Evolutionary conservation across 2,329 filamentous ascomycete genomes (phyloP), one percentile per base, ranked within the genome.

Genomic region (Colletotrichum tropicicola): DNA sequence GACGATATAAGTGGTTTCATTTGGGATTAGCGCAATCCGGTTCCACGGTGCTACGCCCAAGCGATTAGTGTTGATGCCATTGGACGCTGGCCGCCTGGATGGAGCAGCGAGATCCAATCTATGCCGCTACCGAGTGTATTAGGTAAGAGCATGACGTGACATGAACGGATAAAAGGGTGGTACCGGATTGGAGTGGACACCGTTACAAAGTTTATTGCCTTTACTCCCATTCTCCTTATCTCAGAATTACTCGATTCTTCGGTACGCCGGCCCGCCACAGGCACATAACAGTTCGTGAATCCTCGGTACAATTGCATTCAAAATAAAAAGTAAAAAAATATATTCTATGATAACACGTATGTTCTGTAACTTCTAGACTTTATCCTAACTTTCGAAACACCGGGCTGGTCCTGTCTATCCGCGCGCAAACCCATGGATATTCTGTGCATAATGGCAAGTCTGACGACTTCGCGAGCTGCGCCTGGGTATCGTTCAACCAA

Each of bases 1-100:
- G 62, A 65, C 62, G 49, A 65, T 56, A 30, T 52, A 61, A 45
- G 49, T 56, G 62, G 62, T 56, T 65, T 65, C 62, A 65, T 62
- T 65, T 62, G 37, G 51, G 62, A 43, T 61, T 65, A 65, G 62
- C 62, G 62, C 52, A 61, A 62, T 65, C 57, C 49, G 48, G 62
- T 17, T 51, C 51, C 51, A 56, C 51, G 57, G 41, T 30, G 57
- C 57, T 58, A 61, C 51, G 57, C 45, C 62, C 49, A 17, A 21
- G 51, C 35, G n/a, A 51, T 49, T 62, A 51, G 44, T 56, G 58
- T 45, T 44, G 51, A 47, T 62, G 9, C 30, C 43, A 65, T 65
- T 65, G 62, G 62, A 27, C 43, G 9, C 27, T 25, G 12, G 37
- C 37, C 62, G 37, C 58, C 51, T 23, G 44, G 51, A 65, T 65